Evolutionary conservation across 805 yeast species (phyloP), one percentile per base, ranked within the genome.

Genomic region (Zygosaccharomyces gambellarensis): DNA sequence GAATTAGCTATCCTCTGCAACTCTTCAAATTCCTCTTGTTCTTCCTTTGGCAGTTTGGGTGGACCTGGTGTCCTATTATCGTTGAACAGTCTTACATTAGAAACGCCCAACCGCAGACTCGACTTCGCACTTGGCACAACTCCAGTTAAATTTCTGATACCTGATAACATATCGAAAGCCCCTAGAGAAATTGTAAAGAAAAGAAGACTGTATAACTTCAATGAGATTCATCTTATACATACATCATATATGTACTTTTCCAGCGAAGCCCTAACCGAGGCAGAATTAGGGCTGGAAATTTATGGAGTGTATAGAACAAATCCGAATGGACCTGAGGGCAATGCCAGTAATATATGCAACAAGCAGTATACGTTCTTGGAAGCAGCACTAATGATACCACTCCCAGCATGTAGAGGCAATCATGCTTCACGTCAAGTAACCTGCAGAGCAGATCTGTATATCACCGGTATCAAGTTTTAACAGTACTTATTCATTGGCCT

Each of bases 1-100:
- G 90, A 79, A 60, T 77, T 81, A 3, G 97, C 98, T 43, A 83
- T 76, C 62, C 78, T 82, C 61, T 90, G 95, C 36, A 92, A 78
- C 38, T 78, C 76, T 64, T 94, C 99, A 68, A 94, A 92, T 70
- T 94, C 99, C 58, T 84, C 90, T 67, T 67, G 68, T 8, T 67
- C 70, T 41, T 64, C 64, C 46, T 58, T 58, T 2, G 68, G 65
- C n/a, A 68, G 52, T 36, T 61, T 60, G 19, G 68, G 71, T 17
- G 71, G 71, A 36, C 64, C 52, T 6, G 70, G 67, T n/a, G 46
- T 55, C 14, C 51, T 45, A 23, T 63, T 54, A 4, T 56, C 47
- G 14, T 54, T 55, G 38, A 56, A 46, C 12, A 38, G 21, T 34
- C 59, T 47, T 21, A 34, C 2, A 5, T 7, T 21, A 28, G 17